Base-by-base conservation (phyloP, 805 yeast genomes). In the Yarrowia keelungensis region DNA sequence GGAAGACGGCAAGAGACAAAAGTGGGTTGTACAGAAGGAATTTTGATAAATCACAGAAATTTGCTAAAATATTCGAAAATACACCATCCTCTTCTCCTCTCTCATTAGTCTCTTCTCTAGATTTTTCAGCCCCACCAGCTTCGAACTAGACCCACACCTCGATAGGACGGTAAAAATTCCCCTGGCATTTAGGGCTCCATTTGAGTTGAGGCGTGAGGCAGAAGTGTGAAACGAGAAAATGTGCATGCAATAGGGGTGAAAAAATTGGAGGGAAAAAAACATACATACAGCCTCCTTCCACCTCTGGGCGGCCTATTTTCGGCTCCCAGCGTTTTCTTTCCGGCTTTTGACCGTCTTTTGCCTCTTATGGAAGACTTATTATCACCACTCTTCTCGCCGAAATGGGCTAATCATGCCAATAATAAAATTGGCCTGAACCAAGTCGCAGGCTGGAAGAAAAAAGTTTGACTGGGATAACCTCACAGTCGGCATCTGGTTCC, bases 321-420 rank as follows among this genome's bases (percentile, higher is more conserved):
- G 32, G 32, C 3, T 26, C 32, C 32, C 32, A 5, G 32, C 32
- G 7, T 26, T 5, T 41, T n/a, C n/a, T 41, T 15, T 14, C 43
- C 43, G 43, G 15, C 43, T 14, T 41, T 41, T 7, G 15, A 12
- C 43, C 43, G 43, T 2, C 43, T 12, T 2, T 3, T 15, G 43
- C n/a, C 43, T 12, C 3, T 11, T 12, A 12, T 9, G 8, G n/a
- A 9, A n/a, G 22, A 8, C 32, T 46, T 32, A 32, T 49, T 32
- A 26, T 49, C 35, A 19, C 35, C 26, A 9, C 50, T 46, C 14
- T 26, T 26, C 19, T 9, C 58, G 10, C 59, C 45, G 22, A 38
- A 53, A 53, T 39, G 59, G 59, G 59, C 59, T 53, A 53, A 53
- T 53, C 59, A 53, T 39, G 59, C 59, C 59, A 38, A 38, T 53